A percentile compares a stretch with the other conserved stretches of the same genome.
These are phyloP conservation scores for Sclerotinia glacialis DNA, from an alignment of 2,329 filamentous ascomycete species.

Conservation along the genomic window DNA sequence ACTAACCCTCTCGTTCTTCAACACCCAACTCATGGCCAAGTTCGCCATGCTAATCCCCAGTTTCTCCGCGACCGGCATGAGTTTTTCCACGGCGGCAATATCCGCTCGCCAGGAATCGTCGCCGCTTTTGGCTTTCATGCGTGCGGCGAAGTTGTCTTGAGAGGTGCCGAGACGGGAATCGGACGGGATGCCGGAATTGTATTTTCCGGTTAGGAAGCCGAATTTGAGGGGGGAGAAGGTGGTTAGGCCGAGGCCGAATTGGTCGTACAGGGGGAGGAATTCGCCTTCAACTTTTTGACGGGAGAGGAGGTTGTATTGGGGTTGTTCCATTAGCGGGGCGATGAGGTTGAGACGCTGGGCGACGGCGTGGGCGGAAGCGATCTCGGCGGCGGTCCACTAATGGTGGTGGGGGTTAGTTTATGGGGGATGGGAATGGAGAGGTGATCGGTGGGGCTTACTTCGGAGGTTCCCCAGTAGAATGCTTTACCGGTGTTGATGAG, in stretches of 20 bases:
- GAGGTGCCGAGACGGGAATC: slow-evolving; percentile 57
- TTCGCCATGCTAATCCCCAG: slow-evolving; percentile 53
- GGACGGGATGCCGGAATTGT: slow-evolving; percentile 60
- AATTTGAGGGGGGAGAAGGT: slow-evolving; percentile 59
- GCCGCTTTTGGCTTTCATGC: slow-evolving; percentile 44
- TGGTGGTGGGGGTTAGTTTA: slow-evolving; percentile 70
- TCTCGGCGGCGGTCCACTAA: slow-evolving; percentile 61
- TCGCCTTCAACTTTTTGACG: slow-evolving; percentile 63
- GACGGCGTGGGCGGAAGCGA: slow-evolving; percentile 59
- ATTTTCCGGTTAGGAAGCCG: slow-evolving; percentile 65
- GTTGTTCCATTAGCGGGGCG: slow-evolving; percentile 65
- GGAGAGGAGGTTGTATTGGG: slow-evolving; percentile 62
- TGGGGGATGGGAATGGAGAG: slow-evolving; percentile 61
- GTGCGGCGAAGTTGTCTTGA: slow-evolving; percentile 50
- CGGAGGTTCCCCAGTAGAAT: slow-evolving; percentile 69
- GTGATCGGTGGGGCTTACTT: slow-evolving; percentile 63
- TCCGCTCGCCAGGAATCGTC: slow-evolving; percentile 53
- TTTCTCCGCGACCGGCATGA: slow-evolving; percentile 61
- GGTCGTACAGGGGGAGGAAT: slow-evolving; percentile 58
- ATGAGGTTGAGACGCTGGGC: slow-evolving; percentile 60
- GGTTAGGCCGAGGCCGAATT: slow-evolving; percentile 60
- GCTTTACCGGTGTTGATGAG: slow-evolving; percentile 65
- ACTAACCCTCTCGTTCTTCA: slow-evolving; percentile 60
- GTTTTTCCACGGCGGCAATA: slow-evolving; percentile 58
- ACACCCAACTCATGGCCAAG: slow-evolving; percentile 60